Evolutionary conservation across 140 eudicot genomes (phyloP).

Genomic region (Ambrosia hybrid): DNA sequence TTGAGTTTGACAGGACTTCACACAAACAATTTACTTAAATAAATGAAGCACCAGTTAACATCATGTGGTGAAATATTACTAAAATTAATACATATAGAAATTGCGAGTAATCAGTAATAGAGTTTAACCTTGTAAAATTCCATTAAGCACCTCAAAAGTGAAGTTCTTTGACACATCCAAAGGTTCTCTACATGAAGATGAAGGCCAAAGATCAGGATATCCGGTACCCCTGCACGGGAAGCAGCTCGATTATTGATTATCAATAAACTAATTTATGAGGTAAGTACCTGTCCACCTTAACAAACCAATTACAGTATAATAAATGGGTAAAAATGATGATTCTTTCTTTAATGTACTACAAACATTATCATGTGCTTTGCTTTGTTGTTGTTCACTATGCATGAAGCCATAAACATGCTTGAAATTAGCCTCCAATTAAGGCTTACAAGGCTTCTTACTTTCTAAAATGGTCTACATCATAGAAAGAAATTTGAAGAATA

Average conservation of each 20-base stretch:
- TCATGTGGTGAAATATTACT: too few species aligned
- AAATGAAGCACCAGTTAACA: too few species aligned
- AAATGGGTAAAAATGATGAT: too few species aligned
- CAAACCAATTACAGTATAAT: not conserved
- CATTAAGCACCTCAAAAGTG: constrained; percentile 85
- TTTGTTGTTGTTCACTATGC: too few species aligned
- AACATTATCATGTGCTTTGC: too few species aligned
- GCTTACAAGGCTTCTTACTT: too few species aligned
- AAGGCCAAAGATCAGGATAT: constrained; percentile 97
- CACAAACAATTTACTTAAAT: too few species aligned
- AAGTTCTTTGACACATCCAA: constrained; percentile 91
- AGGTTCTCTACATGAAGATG: constrained; percentile 87
- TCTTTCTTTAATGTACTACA: too few species aligned
- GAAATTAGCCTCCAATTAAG: not conserved
- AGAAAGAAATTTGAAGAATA: not conserved
- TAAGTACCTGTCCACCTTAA: constrained; percentile 5
- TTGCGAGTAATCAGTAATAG: constrained; percentile 5
- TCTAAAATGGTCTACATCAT: not conserved
- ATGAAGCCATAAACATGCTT: constrained; percentile 4
- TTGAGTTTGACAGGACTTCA: not conserved
- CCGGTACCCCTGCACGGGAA: constrained; percentile 81
- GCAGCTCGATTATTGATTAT: constrained; percentile 18
- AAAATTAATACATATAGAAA: too few species aligned
- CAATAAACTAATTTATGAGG: not conserved
- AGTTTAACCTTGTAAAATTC: constrained; percentile 73